Base-by-base conservation (phyloP, 345 rosid species). In the Garcia nutans region DNA sequence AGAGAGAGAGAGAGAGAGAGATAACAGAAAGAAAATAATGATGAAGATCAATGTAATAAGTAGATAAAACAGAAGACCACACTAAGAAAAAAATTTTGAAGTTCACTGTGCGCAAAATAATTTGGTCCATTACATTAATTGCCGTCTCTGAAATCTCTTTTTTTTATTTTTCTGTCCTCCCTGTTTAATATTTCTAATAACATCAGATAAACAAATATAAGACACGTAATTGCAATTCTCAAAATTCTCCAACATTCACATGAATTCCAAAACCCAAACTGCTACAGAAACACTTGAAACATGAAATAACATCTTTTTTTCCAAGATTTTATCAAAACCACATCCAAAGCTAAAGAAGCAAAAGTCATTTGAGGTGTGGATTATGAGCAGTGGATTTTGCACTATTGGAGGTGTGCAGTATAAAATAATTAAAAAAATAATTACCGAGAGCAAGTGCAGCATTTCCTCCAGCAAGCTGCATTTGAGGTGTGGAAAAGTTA, bases 401-500 rank as follows among this genome's bases (percentile, higher is more conserved):
- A 28, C 31, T 28, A 28, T 28, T 28, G 31, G 31, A 28, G 31
- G 31, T 28, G 31, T 28, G 31, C 31, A 28, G 31, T 28, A 28
- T 28, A 28, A 28, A 28, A 28, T 28, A 28, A 28, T 28, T 28
- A 1, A 28, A 28, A 28, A 28, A 28, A 28, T 28, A 28, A 28
- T 28, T 28, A 28, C 31, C 93, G 73, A 94, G 97, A 84, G 98
- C 98, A 71, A 94, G 95, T 26, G 97, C 97, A 78, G 95, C 76
- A 78, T 92, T 92, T 50, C 97, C 98, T 61, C 97, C 97, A 84
- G 97, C 97, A 86, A 94, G 97, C 97, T 94, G 89, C 82, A 81
- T 72, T 64, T 55, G 56, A 60, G 62, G 78, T 68, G 44, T 63
- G 56, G 57, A 54, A 76, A 71, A 47, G 11, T 75, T 58, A 41